Evolutionary conservation across 2,329 filamentous ascomycete genomes (phyloP), one percentile per base, ranked within the genome.

Genomic region (Bipolaris gigantea): DNA sequence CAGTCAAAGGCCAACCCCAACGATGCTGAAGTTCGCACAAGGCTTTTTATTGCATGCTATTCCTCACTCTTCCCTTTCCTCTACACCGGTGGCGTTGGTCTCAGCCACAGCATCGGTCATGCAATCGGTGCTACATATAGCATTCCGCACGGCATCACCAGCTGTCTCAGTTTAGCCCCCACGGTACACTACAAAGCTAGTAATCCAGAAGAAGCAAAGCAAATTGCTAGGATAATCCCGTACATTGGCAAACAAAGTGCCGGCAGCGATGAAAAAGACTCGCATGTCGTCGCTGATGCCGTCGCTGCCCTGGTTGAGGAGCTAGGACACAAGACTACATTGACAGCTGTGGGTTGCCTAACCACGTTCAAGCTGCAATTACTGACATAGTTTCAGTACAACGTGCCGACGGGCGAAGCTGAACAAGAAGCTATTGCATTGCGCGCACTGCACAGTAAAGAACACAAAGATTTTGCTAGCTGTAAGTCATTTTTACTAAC

Each of bases 71-170:
- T 74, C 41, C 71, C 71, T 2, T 80, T 78, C 27, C 79, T 82
- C 55, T 71, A 81, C 52, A 79, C 78, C 4, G 79, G 80, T 7
- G 76, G 76, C 0, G 72, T 83, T 1, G 81, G 81, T 3, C 69
- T 84, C 5, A 77, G 73, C 30, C 79, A 80, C 56, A 73, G 73
- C 23, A 68, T 81, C 49, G 78, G 78, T 19, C 81, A 84, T 61
- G 80, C 82, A 0, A 73, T 85, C 32, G 82, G 82, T 13, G 78
- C 77, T 8, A 82, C 82, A 0, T 85, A 83, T 57, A 69, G 73
- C 2, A 84, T 85, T 42, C 82, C 82, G 0, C 81, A 84, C 52
- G 81, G 81, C 2, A 77, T 82, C 44, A 84, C 81, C 0, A 80
- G 77, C 15, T 83, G 81, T 59, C 59, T 84, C 59, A 83, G 80